A percentile compares a stretch with the other conserved stretches of the same genome.
These are phyloP conservation scores for Spathaspora girioi DNA, from an alignment of 805 yeast species.

Conservation along the genomic window DNA sequence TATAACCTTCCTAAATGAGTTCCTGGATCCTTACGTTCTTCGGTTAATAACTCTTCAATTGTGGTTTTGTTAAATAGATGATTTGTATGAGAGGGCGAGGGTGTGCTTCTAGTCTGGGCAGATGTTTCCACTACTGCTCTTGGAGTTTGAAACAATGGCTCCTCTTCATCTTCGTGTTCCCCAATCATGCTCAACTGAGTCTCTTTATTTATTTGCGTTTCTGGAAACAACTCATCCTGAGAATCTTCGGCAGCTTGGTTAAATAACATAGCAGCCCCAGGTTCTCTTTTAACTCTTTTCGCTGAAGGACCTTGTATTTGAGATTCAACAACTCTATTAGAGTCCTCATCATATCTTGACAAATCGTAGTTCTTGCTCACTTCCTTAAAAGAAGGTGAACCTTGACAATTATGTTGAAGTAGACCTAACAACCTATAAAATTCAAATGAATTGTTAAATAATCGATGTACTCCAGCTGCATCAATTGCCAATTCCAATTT, in stretches of 20 bases:
- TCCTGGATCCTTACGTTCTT: neutral
- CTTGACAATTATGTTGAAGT: neutral
- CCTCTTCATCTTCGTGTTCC: neutral
- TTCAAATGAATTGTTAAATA: neutral
- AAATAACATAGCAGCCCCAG: neutral
- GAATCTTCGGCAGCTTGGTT: neutral
- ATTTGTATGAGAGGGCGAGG: neutral
- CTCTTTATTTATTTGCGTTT: neutral
- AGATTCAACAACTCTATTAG: neutral
- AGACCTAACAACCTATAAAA: neutral
- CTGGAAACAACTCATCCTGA: neutral
- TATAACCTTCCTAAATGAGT: slow-evolving; percentile 8
- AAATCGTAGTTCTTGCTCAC: no score
- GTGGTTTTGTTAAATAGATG: neutral
- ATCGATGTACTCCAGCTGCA: neutral
- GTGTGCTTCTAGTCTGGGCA: no score
- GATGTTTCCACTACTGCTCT: neutral
- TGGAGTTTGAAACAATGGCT: neutral
- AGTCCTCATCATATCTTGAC: neutral
- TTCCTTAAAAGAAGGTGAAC: neutral
- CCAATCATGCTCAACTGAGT: neutral
- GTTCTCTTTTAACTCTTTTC: neutral
- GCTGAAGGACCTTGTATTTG: neutral
- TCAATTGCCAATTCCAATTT: neutral
- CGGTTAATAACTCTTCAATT: neutral